A percentile compares a stretch with the other conserved stretches of the same genome.
phyloP scores from a whole-genome alignment of 75 land plant species.

The Cupressus sempervirens region DNA sequence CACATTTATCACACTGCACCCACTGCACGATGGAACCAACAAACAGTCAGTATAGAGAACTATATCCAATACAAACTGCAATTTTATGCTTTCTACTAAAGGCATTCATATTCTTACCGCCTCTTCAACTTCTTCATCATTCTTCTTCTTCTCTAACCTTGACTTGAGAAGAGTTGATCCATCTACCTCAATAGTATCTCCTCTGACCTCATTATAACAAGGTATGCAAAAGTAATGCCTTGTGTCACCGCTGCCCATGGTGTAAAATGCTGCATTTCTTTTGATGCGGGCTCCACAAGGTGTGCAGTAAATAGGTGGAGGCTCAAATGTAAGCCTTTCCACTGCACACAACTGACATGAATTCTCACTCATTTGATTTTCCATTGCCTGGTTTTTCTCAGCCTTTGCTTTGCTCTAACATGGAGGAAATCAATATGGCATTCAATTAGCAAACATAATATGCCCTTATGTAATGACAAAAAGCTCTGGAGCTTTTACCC shows the following conservation, averaged over 20 bases:
- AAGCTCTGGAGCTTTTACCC: not conserved
- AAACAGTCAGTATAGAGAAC: not conserved
- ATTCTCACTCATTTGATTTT: constrained; percentile 83
- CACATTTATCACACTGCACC: constrained; percentile 74
- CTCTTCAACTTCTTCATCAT: constrained; percentile 97
- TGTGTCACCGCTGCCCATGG: constrained; percentile 72
- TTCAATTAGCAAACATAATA: constrained; percentile 2
- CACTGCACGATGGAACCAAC: constrained; percentile 46
- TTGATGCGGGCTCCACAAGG: constrained; percentile 95
- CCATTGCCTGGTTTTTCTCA: constrained; percentile 94
- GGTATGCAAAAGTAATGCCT: constrained; percentile 85
- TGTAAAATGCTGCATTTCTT: constrained; percentile 80
- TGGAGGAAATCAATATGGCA: not conserved
- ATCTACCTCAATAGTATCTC: constrained; percentile 72
- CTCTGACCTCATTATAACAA: constrained; percentile 88
- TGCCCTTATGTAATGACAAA: not conserved
- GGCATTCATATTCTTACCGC: constrained; percentile 47
- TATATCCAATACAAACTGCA: not conserved
- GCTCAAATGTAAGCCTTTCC: constrained; percentile 94
- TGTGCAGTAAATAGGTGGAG: constrained; percentile 93
- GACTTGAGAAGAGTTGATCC: constrained; percentile 56
- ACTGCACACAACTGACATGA: constrained; percentile 95
- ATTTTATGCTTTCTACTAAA: not conserved
- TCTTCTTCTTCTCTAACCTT: constrained; percentile 79
- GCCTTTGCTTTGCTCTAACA: constrained; percentile 22